Base-by-base conservation (phyloP, 2,329 filamentous ascomycete genomes). In the Cadophora luteo-olivacea region DNA sequence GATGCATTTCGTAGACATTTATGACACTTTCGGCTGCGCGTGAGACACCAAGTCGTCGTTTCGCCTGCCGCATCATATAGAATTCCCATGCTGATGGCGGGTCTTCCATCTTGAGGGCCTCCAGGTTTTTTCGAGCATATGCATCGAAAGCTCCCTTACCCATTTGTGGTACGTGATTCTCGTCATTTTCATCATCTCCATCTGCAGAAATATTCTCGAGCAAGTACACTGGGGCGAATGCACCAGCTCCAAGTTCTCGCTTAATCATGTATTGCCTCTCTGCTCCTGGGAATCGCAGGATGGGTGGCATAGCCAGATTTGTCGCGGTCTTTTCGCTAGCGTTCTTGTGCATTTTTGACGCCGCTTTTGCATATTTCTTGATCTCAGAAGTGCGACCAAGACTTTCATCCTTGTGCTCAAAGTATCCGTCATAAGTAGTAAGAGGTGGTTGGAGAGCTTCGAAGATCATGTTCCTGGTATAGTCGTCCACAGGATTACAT, bases 61-160 rank as follows among this genome's bases (percentile, higher is more conserved):
- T 92, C 1, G 92, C 89, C 66, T 93, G 87, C 1, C 93, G 91
- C 83, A 98, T 93, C 80, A 99, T 97, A 81, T 97, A 92, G 77
- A 98, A 99, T 78, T 99, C 96, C 96, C 96, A 99, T 0, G 92
- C 86, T 4, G 90, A 91, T 0, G 95, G 92, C 0, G 94, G 93
- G 38, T 91, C 87, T 81, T 99, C 96, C 89, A 97, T 94, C 81
- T 99, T 99, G 74, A 99, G 85, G 1, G 96, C 96, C 79, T 97
- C 94, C 4, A 96, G 84, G 0, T 83, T 88, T 49, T 82, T 81
- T 0, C 79, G 74, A 57, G 83, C 82, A 41, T 82, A 82, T 11
- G 84, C 76, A n/a, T 86, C 83, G 75, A 90, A 88, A 14, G 84
- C 80, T 36, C 89, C 86, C 75, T 87, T 89, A 66, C 89, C 88